phyloP scores from a whole-genome alignment of 2,329 filamentous ascomycete species.

The Monosporascus sp. region DNA sequence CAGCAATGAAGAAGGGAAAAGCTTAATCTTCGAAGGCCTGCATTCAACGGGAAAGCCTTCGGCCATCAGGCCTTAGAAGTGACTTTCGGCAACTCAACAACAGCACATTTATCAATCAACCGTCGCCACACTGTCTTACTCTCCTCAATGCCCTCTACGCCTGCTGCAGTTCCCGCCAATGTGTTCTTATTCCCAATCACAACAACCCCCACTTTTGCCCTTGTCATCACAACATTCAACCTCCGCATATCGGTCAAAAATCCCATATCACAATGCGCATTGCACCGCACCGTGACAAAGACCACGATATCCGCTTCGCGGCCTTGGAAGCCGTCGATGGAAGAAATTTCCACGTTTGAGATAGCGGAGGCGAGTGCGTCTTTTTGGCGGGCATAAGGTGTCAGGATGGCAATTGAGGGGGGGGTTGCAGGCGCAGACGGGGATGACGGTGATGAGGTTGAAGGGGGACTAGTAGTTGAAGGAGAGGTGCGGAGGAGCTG shows the following conservation, averaged over 20 bases:
- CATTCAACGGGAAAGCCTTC: no score
- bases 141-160: no score
- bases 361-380: slow-evolving; percentile 21
- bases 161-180: no score
- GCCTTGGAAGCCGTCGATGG: slow-evolving; percentile 38
- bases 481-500: slow-evolving; percentile 19
- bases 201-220: slow-evolving; percentile 11
- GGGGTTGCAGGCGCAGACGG: no score
- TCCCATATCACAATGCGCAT: slow-evolving; percentile 31
- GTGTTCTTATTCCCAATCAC: no score
- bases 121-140: no score
- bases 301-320: slow-evolving; percentile 37
- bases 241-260: slow-evolving; percentile 35
- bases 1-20: no score
- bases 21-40: no score
- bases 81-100: no score
- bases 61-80: no score
- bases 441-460: not conserved
- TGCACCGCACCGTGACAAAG: slow-evolving; percentile 37
- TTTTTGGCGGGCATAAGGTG: slow-evolving; percentile 33
- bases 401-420: slow-evolving; percentile 31
- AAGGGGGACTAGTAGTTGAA: not conserved
- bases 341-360: slow-evolving; percentile 29
- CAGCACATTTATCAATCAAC: no score
- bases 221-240: slow-evolving; percentile 35